A percentile compares a stretch with the other conserved stretches of the same genome.
Conservation (phyloP, 2,329 filamentous ascomycete species). For the Claviceps pazoutovae region DNA sequence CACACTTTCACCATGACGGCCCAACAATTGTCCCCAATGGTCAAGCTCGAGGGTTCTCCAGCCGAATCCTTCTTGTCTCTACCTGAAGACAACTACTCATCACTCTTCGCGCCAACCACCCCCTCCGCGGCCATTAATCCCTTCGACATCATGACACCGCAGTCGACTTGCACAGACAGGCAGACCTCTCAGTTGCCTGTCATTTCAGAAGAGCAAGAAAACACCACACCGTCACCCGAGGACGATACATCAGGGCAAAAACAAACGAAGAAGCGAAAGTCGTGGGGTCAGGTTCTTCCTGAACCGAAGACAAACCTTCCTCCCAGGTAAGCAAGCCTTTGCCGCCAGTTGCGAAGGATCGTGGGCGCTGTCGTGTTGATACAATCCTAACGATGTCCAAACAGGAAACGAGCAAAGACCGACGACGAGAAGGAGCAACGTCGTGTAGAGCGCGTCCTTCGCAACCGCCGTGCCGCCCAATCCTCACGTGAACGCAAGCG, state of each 20-base stretch:
- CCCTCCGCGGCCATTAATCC: constrained; percentile 27
- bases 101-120: constrained; percentile 29
- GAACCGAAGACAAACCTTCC: constrained; percentile 94
- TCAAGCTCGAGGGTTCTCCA: constrained; percentile 41
- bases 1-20: constrained; percentile 20
- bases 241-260: constrained; percentile 44
- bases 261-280: constrained; percentile 84
- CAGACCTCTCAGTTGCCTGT: constrained; percentile 11
- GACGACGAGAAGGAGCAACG: constrained; percentile 98
- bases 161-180: constrained; percentile 22
- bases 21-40: constrained; percentile 26
- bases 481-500: constrained; percentile 92
- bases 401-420: constrained; percentile 90
- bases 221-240: constrained; percentile 4
- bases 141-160: constrained; percentile 36
- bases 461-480: constrained; percentile 90
- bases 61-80: constrained; percentile 40
- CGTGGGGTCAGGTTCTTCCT: constrained; percentile 93
- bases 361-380: too few relatives aligned
- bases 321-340: constrained; percentile 49
- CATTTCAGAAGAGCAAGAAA: constrained; percentile 13
- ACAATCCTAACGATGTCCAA: constrained; percentile 7
- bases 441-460: constrained; percentile 89
- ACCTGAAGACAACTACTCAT: constrained; percentile 33
- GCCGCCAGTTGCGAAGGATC: too few relatives aligned